Evolutionary conservation across 352 stramenopile species (phyloP).

Genomic region (Pythium phragmitis): DNA sequence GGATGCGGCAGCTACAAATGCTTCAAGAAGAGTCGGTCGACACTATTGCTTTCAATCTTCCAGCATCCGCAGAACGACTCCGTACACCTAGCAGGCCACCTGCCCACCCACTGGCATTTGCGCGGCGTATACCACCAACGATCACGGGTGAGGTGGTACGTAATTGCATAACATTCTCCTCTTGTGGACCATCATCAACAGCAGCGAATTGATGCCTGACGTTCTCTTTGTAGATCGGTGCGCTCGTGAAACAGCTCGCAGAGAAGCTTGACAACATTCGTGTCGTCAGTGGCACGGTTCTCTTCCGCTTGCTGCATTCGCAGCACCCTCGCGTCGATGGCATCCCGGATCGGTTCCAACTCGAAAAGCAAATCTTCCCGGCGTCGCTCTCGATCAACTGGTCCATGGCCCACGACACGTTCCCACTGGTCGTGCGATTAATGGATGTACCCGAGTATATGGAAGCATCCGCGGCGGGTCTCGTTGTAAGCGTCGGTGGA

Average conservation of each 20-base stretch:
- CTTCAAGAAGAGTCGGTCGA: slow-evolving; percentile 2
- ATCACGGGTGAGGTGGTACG: slow-evolving; percentile 37
- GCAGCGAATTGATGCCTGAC: not conserved
- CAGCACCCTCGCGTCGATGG: slow-evolving; percentile 59
- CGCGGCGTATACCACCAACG: slow-evolving; percentile 37
- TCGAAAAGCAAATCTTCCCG: slow-evolving; percentile 70
- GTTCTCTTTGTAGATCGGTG: slow-evolving; percentile 25
- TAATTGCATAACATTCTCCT: slow-evolving; percentile 1
- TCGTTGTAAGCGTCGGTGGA: slow-evolving; percentile 94
- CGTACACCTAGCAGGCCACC: not conserved
- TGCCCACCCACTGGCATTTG: slow-evolving; percentile 27
- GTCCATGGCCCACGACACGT: slow-evolving; percentile 87
- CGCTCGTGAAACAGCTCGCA: slow-evolving; percentile 93
- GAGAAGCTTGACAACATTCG: slow-evolving; percentile 97
- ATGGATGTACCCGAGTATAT: slow-evolving; percentile 89
- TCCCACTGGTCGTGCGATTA: slow-evolving; percentile 86
- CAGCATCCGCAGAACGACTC: slow-evolving; percentile 12
- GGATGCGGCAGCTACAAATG: slow-evolving; percentile 28
- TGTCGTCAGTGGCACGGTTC: slow-evolving; percentile 80
- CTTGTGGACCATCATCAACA: not conserved
- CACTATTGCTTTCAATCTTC: slow-evolving; percentile 21
- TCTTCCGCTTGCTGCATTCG: slow-evolving; percentile 86
- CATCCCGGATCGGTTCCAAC: slow-evolving; percentile 71
- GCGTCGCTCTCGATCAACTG: slow-evolving; percentile 62
- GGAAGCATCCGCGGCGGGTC: slow-evolving; percentile 79